Conservation (phyloP, 441 rosid species). For the Eutrema salsugineum region DNA sequence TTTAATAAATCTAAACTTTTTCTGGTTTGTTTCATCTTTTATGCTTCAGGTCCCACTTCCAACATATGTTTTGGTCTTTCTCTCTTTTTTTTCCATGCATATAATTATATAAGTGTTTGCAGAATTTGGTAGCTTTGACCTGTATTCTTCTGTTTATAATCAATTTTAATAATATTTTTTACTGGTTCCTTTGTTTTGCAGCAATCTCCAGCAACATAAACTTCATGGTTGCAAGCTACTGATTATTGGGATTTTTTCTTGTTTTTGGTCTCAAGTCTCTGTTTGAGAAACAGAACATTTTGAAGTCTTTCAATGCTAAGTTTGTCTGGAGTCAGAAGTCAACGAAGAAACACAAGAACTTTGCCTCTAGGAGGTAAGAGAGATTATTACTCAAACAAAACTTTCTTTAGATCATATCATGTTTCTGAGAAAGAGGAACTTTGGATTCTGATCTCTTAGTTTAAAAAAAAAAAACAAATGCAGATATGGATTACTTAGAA, state of each 20-base stretch:
- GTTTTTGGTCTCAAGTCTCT: neutral
- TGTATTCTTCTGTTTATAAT: neutral
- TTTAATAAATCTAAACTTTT: neutral
- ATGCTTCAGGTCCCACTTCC: conserved; percentile 16
- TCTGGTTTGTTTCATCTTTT: neutral
- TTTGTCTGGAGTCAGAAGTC: conserved; percentile 17
- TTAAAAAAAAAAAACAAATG: neutral
- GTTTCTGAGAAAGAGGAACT: neutral
- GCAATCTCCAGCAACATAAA: conserved; percentile 12
- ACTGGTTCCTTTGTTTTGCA: neutral
- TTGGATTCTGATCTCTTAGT: neutral
- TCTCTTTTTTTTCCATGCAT: neutral
- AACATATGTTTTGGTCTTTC: neutral
- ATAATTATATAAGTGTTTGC: neutral
- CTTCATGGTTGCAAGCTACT: neutral
- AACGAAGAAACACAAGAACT: conserved; percentile 25
- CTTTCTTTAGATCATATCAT: neutral
- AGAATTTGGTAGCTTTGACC: conserved; percentile 14
- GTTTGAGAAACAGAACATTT: neutral
- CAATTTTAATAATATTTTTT: neutral
- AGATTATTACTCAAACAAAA: neutral
- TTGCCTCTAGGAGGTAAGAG: conserved; percentile 22
- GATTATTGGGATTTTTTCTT: neutral
- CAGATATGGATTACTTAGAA: conserved; percentile 81
- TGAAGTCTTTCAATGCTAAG: conserved; percentile 23